Evolutionary conservation across 177 flowering plant genomes (phyloP).

Genomic region (Vitis hybrid): DNA sequence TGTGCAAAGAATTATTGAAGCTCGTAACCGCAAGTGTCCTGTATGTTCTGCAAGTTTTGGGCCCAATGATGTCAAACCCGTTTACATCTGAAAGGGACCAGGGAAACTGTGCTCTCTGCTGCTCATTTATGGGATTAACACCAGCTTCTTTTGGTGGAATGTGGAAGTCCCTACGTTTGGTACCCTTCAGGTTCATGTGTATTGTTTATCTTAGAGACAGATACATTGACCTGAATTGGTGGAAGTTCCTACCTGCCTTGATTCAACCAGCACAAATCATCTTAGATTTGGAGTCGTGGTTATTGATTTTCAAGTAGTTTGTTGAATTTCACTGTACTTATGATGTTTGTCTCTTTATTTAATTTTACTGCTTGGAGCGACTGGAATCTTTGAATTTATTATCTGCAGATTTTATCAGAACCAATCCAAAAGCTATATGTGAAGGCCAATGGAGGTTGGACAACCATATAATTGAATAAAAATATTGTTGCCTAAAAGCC

Average conservation of each 20-base stretch:
- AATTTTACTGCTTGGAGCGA: slow-evolving; percentile 14
- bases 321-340: slow-evolving; percentile 7
- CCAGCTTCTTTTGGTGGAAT: background rate
- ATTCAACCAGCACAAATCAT: slow-evolving; percentile 6
- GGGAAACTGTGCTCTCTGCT: background rate
- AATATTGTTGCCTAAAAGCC: background rate
- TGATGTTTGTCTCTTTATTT: slow-evolving; percentile 9
- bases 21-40: slow-evolving; percentile 84
- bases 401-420: slow-evolving; percentile 21
- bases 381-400: slow-evolving; percentile 12
- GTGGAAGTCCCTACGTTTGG: background rate
- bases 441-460: slow-evolving; percentile 3
- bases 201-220: background rate
- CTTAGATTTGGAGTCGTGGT: slow-evolving; percentile 8
- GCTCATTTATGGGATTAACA: background rate
- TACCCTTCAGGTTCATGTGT: slow-evolving; percentile 7
- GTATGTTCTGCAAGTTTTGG: slow-evolving; percentile 77
- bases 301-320: slow-evolving; percentile 10
- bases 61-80: slow-evolving; percentile 82
- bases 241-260: slow-evolving; percentile 5
- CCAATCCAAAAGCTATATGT: background rate
- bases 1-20: slow-evolving; percentile 57
- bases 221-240: background rate
- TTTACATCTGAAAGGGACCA: slow-evolving; percentile 57
- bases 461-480: slow-evolving; percentile 4